A percentile compares a stretch with the other conserved stretches of the same genome.
Evolutionary conservation across 805 yeast genomes (phyloP).

Genomic region (Kregervanrija delftensis): DNA sequence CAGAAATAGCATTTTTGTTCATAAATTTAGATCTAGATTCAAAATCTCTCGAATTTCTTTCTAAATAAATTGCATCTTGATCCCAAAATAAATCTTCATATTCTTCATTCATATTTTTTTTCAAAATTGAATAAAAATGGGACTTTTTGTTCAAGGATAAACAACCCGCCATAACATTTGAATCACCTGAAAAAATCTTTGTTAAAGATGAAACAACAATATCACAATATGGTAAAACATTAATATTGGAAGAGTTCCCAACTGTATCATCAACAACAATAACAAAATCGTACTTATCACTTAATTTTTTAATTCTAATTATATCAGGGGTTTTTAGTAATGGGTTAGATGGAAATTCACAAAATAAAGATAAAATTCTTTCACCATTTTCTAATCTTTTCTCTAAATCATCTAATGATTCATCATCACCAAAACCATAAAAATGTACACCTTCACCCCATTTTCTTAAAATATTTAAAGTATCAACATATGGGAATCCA

Average conservation of each 20-base stretch:
- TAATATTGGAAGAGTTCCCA: slow-evolving; percentile 82
- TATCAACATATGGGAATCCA: slow-evolving; percentile 95
- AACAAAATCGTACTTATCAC: slow-evolving; percentile 65
- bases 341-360: slow-evolving; percentile 97
- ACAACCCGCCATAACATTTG: slow-evolving; percentile 94
- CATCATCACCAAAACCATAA: slow-evolving; percentile 76
- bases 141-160: slow-evolving; percentile 69
- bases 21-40: slow-evolving; percentile 51
- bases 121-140: slow-evolving; percentile 40
- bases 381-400: slow-evolving; percentile 52
- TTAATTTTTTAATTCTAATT: slow-evolving; percentile 51
- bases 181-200: slow-evolving; percentile 89
- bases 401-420: slow-evolving; percentile 61
- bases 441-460: slow-evolving; percentile 91
- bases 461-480: slow-evolving; percentile 74
- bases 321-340: slow-evolving; percentile 79
- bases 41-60: slow-evolving; percentile 90
- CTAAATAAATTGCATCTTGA: slow-evolving; percentile 88
- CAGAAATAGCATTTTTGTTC: slow-evolving; percentile 48
- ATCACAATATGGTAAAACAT: slow-evolving; percentile 78
- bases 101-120: slow-evolving; percentile 40
- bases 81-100: slow-evolving; percentile 83
- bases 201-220: slow-evolving; percentile 82
- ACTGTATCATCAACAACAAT: slow-evolving; percentile 92
- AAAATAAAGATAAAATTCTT: slow-evolving; percentile 67